Base-by-base conservation (phyloP, 225 moss, liverwort and hornwort species). In the Pseudisothecium myosuroides region DNA sequence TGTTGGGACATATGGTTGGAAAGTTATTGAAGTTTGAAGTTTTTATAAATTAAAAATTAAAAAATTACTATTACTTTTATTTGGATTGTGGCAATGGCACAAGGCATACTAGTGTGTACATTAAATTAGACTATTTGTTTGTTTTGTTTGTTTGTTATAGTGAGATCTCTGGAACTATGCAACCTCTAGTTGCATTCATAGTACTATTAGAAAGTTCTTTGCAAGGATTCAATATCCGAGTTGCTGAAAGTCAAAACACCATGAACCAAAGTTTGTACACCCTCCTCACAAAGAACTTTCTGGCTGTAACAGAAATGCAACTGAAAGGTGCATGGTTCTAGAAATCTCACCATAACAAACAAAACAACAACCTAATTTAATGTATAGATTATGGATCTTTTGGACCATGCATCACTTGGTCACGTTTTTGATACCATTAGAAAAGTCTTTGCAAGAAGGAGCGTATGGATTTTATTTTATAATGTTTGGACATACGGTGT, bases 171-270 rank as follows among this genome's bases (percentile, higher is more conserved):
- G 2, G 1, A 31, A 31, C 1, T 3, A 2, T 29, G 22, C 3
- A 4, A 14, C 31, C 12, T 1, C 2, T 17, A 2, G 8, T 64
- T 2, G 2, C 1, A 0, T 64, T 17, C 8, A 16, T 14, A 0
- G 5, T 39, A 69, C 14, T 1, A 0, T 39, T 24, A 14, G 2
- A 24, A 71, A 71, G 4, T 1, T n/a, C 68, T n/a, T 0, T 66
- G 8, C 2, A 9, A 18, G 18, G 34, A 5, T 11, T 36, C 10
- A 20, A 66, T 20, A 37, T 66, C 0, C 20, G 3, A 1, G 1
- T 6, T 37, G 11, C 2, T 0, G 1, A 3, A 0, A 20, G 3
- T 66, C 1, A 1, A 1, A 37, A 67, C 5, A 1, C 67, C 12
- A 67, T 0, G 0, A 37, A 67, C 20, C 6, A 20, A 21, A 67